Conservation (phyloP, 345 rosid genomes). For the Populus alba region DNA sequence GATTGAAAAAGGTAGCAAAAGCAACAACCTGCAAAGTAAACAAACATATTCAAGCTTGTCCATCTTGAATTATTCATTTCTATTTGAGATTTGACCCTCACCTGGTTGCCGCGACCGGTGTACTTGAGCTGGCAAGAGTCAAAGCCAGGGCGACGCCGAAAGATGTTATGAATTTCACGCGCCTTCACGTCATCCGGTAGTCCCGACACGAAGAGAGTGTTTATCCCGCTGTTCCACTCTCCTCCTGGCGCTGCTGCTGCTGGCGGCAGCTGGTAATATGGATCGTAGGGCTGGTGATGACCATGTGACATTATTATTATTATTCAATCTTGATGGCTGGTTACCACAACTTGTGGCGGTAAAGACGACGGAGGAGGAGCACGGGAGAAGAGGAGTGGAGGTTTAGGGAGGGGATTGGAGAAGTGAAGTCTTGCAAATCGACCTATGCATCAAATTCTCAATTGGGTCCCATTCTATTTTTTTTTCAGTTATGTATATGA, state of each 20-base stretch:
- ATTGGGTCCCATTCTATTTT: too few relatives aligned
- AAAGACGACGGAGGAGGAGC: too few relatives aligned
- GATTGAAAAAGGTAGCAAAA: constrained; percentile 77
- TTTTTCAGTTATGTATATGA: too few relatives aligned
- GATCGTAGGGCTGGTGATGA: constrained; percentile 52
- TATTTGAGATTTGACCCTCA: not conserved
- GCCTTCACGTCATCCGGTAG: constrained; percentile 86
- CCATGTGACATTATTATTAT: constrained; percentile 36
- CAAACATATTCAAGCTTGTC: not conserved
- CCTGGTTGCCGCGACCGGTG: constrained; percentile 93
- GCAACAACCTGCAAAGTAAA: constrained; percentile 68
- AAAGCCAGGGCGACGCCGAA: constrained; percentile 72
- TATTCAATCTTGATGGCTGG: too few relatives aligned
- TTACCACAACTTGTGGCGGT: too few relatives aligned
- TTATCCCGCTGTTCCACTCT: constrained; percentile 39
- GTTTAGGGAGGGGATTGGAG: too few relatives aligned
- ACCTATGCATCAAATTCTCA: too few relatives aligned
- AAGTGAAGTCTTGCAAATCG: too few relatives aligned
- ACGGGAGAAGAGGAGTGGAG: too few relatives aligned
- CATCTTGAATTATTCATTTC: not conserved
- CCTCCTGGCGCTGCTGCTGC: constrained; percentile 19
- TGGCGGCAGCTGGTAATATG: constrained; percentile 38
- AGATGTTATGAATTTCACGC: constrained; percentile 90
- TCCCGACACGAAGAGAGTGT: constrained; percentile 79
- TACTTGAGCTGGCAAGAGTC: constrained; percentile 86